Conservation (phyloP, 2,329 filamentous ascomycete genomes). For the Diaporthe amygdali region DNA sequence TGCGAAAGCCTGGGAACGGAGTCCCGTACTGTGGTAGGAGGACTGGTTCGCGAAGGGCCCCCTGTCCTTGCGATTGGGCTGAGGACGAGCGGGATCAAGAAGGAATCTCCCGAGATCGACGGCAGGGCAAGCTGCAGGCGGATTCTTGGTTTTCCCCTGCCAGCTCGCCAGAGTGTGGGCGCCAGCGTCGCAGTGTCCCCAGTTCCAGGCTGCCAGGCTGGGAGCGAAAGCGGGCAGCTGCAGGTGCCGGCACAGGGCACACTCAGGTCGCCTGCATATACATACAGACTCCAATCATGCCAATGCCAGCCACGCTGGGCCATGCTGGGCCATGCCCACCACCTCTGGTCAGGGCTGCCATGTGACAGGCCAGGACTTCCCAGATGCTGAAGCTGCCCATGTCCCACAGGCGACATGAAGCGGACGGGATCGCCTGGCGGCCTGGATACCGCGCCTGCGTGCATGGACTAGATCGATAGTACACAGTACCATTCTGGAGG, state of each 20-base stretch:
- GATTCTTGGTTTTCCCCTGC: conserved; percentile 7
- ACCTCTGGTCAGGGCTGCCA: background rate
- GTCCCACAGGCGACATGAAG: background rate
- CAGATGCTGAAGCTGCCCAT: background rate
- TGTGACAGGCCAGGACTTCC: conserved; percentile 25
- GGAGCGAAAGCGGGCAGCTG: conserved; percentile 10
- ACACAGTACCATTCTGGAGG: background rate
- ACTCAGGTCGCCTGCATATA: background rate
- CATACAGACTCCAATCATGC: background rate
- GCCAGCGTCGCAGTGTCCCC: too few relatives aligned
- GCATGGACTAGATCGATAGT: background rate
- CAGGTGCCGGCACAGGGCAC: background rate
- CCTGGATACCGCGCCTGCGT: background rate
- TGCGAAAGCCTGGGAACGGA: background rate
- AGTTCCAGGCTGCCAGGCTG: too few relatives aligned
- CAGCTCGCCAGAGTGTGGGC: too few relatives aligned
- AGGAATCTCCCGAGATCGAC: conserved; percentile 19
- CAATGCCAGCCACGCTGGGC: background rate
- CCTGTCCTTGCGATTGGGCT: conserved; percentile 21
- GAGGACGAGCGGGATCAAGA: conserved; percentile 17
- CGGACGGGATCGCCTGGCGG: background rate
- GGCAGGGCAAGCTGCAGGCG: conserved; percentile 18
- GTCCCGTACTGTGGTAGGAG: conserved; percentile 3
- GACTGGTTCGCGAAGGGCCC: background rate
- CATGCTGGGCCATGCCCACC: background rate